A percentile compares a stretch with the other conserved stretches of the same genome.
These are phyloP conservation scores for Fusarium albosuccineum DNA, from an alignment of 2,329 filamentous ascomycete species.

Conservation along the genomic window DNA sequence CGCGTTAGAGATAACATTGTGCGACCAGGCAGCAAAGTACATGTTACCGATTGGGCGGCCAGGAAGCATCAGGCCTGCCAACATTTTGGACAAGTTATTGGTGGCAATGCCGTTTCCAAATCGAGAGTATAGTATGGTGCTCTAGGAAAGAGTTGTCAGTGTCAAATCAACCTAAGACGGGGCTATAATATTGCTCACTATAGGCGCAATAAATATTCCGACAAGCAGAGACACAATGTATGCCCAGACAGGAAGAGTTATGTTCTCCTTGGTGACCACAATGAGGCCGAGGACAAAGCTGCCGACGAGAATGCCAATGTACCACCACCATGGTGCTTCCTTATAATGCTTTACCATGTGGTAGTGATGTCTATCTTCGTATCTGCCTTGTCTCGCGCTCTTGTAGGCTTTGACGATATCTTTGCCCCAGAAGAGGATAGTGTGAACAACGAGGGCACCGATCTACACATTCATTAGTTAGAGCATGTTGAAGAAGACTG, in stretches of 20 bases:
- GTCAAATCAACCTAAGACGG: too few species aligned
- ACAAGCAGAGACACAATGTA: conserved; percentile 61
- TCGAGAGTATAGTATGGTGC: conserved; percentile 63
- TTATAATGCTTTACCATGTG: conserved; percentile 67
- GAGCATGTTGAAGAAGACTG: fast-evolving
- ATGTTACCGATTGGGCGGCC: conserved; percentile 67
- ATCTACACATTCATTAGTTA: conserved; percentile 55
- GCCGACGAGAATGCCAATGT: conserved; percentile 54
- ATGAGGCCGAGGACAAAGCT: conserved; percentile 62
- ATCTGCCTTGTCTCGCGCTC: conserved; percentile 57
- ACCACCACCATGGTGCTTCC: conserved; percentile 65
- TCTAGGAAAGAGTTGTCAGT: conserved; percentile 51
- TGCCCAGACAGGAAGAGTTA: conserved; percentile 61
- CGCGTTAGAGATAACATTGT: conserved; percentile 65
- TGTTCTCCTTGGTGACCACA: conserved; percentile 60
- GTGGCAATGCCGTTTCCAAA: conserved; percentile 70
- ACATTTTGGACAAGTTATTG: conserved; percentile 70
- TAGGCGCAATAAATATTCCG: conserved; percentile 62
- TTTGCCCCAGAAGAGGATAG: conserved; percentile 66
- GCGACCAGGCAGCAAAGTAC: conserved; percentile 71
- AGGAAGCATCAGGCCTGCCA: conserved; percentile 65
- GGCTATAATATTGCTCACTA: conserved; percentile 50
- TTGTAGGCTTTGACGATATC: conserved; percentile 64
- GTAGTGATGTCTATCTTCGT: conserved; percentile 64
- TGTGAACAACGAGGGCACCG: conserved; percentile 66